Percentiles rank a stretch among this genome's conserved stretches.
Evolutionary conservation across 352 stramenopile species (phyloP).

Genomic region (Phytophthora multivora): DNA sequence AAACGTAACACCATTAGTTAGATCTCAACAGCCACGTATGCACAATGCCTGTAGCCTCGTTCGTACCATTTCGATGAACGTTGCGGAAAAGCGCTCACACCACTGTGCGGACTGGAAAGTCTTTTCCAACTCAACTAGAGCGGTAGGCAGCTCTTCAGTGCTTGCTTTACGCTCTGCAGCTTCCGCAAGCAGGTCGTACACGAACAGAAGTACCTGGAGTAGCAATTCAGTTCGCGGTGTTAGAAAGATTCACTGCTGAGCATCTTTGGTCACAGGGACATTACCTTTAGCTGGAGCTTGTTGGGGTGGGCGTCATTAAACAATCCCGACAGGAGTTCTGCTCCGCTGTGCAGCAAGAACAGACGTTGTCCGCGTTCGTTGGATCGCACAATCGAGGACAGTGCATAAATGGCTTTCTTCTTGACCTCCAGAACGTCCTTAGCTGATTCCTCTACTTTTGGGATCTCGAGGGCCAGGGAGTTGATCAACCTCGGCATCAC

Average conservation of each 20-base stretch:
- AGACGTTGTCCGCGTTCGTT: conserved; percentile 75
- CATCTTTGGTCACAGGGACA: background rate
- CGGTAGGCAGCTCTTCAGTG: conserved; percentile 13
- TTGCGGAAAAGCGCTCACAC: conserved; percentile 58
- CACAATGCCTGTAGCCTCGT: conserved; percentile 5
- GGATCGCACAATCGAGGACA: conserved; percentile 72
- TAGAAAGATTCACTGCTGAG: conserved; percentile 2
- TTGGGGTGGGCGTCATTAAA: conserved; percentile 46
- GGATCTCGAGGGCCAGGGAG: conserved; percentile 50
- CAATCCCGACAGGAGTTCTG: conserved; percentile 43
- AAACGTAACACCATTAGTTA: conserved; percentile 1
- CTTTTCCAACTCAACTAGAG: conserved; percentile 53
- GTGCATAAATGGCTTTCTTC: conserved; percentile 83
- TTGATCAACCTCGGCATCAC: conserved; percentile 71
- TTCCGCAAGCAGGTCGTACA: conserved; percentile 74
- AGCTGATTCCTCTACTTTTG: conserved; percentile 12
- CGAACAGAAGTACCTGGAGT: conserved; percentile 57
- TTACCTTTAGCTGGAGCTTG: conserved; percentile 73
- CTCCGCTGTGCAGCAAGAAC: conserved; percentile 54
- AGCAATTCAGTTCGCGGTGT: conserved; percentile 2
- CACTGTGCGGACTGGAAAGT: conserved; percentile 55
- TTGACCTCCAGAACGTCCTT: conserved; percentile 70
- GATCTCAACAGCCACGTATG: background rate
- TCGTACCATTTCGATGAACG: conserved; percentile 57
- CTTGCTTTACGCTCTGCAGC: conserved; percentile 21